Percentiles rank a stretch among this genome's conserved stretches.
Conservation (phyloP, 164 flowering plant genomes). For the Vitis riparia region DNA sequence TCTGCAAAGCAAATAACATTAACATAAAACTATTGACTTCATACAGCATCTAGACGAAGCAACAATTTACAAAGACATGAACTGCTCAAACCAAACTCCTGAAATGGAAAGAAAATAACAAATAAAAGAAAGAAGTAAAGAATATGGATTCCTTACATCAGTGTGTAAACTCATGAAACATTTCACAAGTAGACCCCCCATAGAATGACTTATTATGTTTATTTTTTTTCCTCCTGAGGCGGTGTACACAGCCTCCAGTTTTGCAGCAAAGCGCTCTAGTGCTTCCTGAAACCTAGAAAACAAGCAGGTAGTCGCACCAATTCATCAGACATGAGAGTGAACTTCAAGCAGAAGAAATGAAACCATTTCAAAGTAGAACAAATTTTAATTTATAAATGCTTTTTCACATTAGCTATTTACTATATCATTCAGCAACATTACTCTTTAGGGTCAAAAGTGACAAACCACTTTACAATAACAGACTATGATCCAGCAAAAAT, state of each 20-base stretch:
- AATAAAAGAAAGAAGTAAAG: background rate
- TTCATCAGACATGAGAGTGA: background rate
- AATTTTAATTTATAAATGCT: no score
- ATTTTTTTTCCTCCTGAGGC: constrained; percentile 92
- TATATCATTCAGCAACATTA: no score
- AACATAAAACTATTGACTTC: background rate
- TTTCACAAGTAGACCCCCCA: constrained; percentile 98
- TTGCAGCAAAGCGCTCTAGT: constrained; percentile 69
- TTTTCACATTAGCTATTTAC: no score
- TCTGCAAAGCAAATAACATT: constrained; percentile 34
- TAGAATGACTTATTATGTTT: constrained; percentile 85
- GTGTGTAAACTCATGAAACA: constrained; percentile 88
- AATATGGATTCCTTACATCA: constrained; percentile 52
- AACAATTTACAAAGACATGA: background rate
- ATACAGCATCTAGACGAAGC: background rate
- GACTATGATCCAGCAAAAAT: background rate
- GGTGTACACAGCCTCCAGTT: constrained; percentile 64
- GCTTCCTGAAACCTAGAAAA: constrained; percentile 69
- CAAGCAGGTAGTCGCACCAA: background rate
- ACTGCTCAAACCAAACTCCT: background rate
- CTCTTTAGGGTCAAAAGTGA: no score
- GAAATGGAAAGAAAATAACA: background rate
- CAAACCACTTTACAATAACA: no score
- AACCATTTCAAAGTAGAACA: background rate
- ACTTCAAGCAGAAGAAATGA: background rate